Evolutionary conservation across 2,329 filamentous ascomycete genomes (phyloP).

Genomic region (Leptoxyphium fumago): DNA sequence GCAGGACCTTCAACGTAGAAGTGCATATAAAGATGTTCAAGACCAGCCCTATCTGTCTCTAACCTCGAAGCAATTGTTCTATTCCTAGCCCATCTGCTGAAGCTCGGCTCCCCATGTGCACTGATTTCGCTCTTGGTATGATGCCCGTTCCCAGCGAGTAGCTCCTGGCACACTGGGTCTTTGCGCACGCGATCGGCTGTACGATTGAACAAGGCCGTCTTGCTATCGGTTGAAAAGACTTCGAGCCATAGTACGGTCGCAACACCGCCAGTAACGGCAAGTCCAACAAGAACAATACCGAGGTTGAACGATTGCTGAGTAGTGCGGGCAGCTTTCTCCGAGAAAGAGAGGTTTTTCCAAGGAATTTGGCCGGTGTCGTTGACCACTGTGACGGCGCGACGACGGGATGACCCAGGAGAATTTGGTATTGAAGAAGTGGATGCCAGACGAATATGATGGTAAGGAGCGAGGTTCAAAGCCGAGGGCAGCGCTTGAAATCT

Average conservation of each 20-base stretch:
- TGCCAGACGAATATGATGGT: constrained; percentile 7
- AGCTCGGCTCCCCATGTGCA: constrained; percentile 68
- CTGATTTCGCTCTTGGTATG: constrained; percentile 51
- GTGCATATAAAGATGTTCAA: constrained; percentile 69
- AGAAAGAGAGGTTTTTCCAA: constrained; percentile 60
- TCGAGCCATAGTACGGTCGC: constrained; percentile 66
- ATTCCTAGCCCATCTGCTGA: constrained; percentile 64
- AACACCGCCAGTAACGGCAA: constrained; percentile 65
- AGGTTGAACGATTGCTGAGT: constrained; percentile 89
- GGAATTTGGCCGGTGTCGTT: constrained; percentile 73
- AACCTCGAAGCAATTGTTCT: constrained; percentile 36
- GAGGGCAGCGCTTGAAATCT: too few species aligned
- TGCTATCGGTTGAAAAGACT: constrained; percentile 70
- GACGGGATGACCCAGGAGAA: constrained; percentile 31
- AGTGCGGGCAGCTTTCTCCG: constrained; percentile 69
- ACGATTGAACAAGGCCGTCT: constrained; percentile 76
- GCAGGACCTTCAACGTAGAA: constrained; percentile 74
- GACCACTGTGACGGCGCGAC: constrained; percentile 63
- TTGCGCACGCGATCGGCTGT: constrained; percentile 65
- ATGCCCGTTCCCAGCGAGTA: constrained; percentile 50
- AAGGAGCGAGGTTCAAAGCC: not conserved
- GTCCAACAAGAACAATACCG: constrained; percentile 57
- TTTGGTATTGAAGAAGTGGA: constrained; percentile 13
- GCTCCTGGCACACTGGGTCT: constrained; percentile 52
- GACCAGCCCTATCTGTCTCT: constrained; percentile 57